phyloP scores from a whole-genome alignment of 208 protist species.

The Leishmania braziliensis region DNA sequence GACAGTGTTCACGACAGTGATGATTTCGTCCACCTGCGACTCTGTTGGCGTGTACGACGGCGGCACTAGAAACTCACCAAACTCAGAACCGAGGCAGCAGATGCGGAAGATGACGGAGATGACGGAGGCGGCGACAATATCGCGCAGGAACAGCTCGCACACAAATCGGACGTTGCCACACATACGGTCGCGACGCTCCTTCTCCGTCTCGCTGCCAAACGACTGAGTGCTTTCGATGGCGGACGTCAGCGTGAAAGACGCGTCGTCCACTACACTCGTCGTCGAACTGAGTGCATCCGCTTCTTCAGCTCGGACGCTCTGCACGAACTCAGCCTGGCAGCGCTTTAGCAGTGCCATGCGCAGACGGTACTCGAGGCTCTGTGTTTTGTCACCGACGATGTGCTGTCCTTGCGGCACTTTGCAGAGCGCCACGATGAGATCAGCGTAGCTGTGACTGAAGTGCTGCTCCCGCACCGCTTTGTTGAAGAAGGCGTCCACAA shows the following conservation, averaged over 20 bases:
- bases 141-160: constrained; percentile 71
- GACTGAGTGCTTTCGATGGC: constrained; percentile 14
- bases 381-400: constrained; percentile 56
- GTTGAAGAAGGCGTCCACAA: constrained; percentile 80
- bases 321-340: constrained; percentile 73
- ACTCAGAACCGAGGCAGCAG: constrained; percentile 51
- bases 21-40: constrained; percentile 72
- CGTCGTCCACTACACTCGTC: background rate
- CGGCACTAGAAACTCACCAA: constrained; percentile 44
- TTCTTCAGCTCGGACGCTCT: constrained; percentile 22
- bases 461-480: constrained; percentile 81
- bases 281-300: background rate
- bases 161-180: constrained; percentile 83
- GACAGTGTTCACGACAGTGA: constrained; percentile 50
- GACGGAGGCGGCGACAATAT: constrained; percentile 63
- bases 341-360: constrained; percentile 63
- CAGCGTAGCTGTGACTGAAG: constrained; percentile 76
- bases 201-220: constrained; percentile 33
- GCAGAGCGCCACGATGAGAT: constrained; percentile 71
- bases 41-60: constrained; percentile 69
- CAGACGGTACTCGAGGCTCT: constrained; percentile 76
- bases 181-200: constrained; percentile 59
- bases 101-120: constrained; percentile 62
- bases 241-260: constrained; percentile 1
- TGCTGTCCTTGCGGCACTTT: constrained; percentile 60